These are phyloP conservation scores for Trichoderma atrobrunneum DNA, from an alignment of 2,329 filamentous ascomycete genomes.

Conservation along the genomic window DNA sequence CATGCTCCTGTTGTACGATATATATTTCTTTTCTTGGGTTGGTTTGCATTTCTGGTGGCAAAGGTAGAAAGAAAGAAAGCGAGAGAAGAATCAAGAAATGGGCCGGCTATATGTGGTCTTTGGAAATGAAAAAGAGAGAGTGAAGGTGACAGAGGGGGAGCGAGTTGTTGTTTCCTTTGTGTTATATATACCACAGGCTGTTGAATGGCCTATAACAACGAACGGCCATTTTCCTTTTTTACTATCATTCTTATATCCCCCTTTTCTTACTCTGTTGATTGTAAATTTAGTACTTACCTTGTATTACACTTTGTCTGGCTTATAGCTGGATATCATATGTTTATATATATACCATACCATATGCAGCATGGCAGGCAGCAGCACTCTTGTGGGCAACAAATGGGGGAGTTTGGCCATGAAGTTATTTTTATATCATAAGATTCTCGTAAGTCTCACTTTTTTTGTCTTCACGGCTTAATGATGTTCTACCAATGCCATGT, in stretches of 20 bases:
- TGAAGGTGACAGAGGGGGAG: not conserved
- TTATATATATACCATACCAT: not conserved
- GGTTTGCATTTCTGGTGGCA: slow-evolving; percentile 25
- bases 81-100: slow-evolving; percentile 14
- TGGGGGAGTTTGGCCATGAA: not conserved
- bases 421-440: slow-evolving; percentile 21
- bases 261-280: not conserved
- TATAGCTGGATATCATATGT: not conserved
- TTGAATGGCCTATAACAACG: not conserved
- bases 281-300: not conserved
- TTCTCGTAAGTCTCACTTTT: slow-evolving; percentile 36
- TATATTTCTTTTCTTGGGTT: slow-evolving; percentile 16
- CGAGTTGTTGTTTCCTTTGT: not conserved
- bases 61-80: not conserved
- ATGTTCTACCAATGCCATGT: slow-evolving; percentile 35
- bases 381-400: not conserved
- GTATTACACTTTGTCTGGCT: not conserved
- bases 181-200: not conserved
- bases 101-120: slow-evolving; percentile 1
- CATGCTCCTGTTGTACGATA: slow-evolving; percentile 34
- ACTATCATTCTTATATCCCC: not conserved
- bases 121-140: not conserved
- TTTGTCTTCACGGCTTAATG: slow-evolving; percentile 29
- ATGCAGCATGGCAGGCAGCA: not conserved
- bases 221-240: not conserved